Evolutionary conservation across 805 yeast genomes (phyloP).

Genomic region (Candida xyloterini): DNA sequence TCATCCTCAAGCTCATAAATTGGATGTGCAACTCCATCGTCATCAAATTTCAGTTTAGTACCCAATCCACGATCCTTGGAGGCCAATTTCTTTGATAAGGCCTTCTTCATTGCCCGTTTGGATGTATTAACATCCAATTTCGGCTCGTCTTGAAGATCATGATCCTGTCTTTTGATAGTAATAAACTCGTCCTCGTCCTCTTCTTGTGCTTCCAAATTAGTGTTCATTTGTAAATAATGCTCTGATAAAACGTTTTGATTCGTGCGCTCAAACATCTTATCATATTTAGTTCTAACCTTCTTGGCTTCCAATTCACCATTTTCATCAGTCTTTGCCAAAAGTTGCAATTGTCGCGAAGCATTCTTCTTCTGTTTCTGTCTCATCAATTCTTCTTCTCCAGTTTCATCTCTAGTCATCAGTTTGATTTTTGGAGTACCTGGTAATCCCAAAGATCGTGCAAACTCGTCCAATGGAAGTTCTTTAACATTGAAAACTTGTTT

Average conservation of each 20-base stretch:
- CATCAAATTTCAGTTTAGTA: constrained; percentile 82
- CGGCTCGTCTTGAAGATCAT: constrained; percentile 62
- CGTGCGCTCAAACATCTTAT: constrained; percentile 91
- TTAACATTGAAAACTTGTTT: constrained; percentile 80
- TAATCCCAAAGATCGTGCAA: constrained; percentile 83
- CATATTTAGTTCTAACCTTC: constrained; percentile 80
- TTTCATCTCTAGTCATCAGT: constrained; percentile 45
- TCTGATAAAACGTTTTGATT: constrained; percentile 91
- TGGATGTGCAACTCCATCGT: constrained; percentile 90
- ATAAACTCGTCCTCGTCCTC: constrained; percentile 63
- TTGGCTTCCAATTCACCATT: constrained; percentile 57
- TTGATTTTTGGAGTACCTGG: constrained; percentile 96
- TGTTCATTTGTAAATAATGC: constrained; percentile 76
- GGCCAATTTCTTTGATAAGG: constrained; percentile 79
- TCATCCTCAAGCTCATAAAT: constrained; percentile 89
- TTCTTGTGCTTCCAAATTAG: constrained; percentile 30
- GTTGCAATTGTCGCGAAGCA: constrained; percentile 65
- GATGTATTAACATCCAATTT: constrained; percentile 65
- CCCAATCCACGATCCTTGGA: constrained; percentile 61
- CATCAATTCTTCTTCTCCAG: constrained; percentile 39
- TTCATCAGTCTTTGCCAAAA: constrained; percentile 53
- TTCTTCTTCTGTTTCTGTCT: constrained; percentile 73
- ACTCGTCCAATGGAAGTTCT: constrained; percentile 74
- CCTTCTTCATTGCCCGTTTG: constrained; percentile 79
- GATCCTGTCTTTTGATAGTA: constrained; percentile 75